phyloP scores from a whole-genome alignment of 2,329 filamentous ascomycete genomes.

The Cercospora sp. region DNA sequence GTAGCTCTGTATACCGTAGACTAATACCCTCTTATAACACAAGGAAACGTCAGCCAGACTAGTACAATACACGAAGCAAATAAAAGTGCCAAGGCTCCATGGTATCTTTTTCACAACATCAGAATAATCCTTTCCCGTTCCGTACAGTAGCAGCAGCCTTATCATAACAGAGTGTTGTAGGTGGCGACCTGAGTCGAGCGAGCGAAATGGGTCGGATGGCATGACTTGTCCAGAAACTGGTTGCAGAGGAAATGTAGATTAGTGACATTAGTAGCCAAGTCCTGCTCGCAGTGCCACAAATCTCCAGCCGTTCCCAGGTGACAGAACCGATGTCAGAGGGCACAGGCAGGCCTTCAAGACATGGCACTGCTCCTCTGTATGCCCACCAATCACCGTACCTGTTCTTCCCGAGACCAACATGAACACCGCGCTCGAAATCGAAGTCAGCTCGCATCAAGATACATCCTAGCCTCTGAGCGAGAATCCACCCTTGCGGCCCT shows the following conservation, averaged over 20 bases:
- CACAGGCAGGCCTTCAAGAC: slow-evolving; percentile 4
- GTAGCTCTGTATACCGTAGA: slow-evolving; percentile 18
- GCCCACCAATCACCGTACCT: slow-evolving; percentile 10
- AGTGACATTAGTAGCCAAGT: slow-evolving; percentile 32
- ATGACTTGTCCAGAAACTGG: slow-evolving; percentile 24
- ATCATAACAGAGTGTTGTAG: slow-evolving; percentile 6
- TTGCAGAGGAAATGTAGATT: slow-evolving; percentile 35
- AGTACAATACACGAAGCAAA: slow-evolving; percentile 26
- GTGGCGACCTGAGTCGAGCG: neutral
- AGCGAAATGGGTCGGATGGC: slow-evolving; percentile 5
- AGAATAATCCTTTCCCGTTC: slow-evolving; percentile 10
- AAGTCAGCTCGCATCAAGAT: slow-evolving; percentile 8
- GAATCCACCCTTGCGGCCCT: slow-evolving; percentile 94
- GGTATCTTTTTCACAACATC: slow-evolving; percentile 35
- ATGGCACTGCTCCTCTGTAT: slow-evolving; percentile 3
- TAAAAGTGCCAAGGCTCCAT: slow-evolving; percentile 29
- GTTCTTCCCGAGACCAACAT: slow-evolving; percentile 15
- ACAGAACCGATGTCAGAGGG: slow-evolving; percentile 8
- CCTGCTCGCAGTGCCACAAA: slow-evolving; percentile 23
- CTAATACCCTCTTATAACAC: slow-evolving; percentile 24
- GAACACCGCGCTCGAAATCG: slow-evolving; percentile 29
- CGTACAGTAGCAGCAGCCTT: neutral
- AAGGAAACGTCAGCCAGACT: slow-evolving; percentile 22
- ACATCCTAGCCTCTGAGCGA: slow-evolving; percentile 67
- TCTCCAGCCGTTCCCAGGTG: slow-evolving; percentile 17